Evolutionary conservation across 2,329 filamentous ascomycete species (phyloP), one percentile per base, ranked within the genome.

Genomic region (Erysiphe pisi): DNA sequence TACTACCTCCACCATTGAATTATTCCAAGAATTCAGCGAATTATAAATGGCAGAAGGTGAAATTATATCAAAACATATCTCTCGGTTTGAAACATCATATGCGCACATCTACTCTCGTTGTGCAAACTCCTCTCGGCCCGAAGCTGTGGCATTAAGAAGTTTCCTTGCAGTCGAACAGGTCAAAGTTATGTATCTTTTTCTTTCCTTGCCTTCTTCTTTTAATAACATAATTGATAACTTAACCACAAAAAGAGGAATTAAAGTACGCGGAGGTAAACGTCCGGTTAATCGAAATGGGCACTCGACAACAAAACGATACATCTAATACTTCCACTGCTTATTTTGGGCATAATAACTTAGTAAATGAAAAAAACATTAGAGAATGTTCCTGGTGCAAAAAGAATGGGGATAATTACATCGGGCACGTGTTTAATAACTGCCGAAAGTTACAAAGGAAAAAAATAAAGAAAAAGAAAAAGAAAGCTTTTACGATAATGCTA

Each of bases 141-240:
- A 73, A 20, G 68, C 40, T 14, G 47, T n/a, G 20, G 68, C 68
- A 6, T 43, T 47, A 43, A 16, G 20, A 9, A 43, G 18, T 31
- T 47, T 73, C 43, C 31, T 73, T 49, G 11, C 68, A 11, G 70
- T 45, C 8, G 28, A 70, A 43, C 36, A 73, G 47, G 68, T 73
- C 14, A 73, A 73, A 31, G 7, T 73, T 16, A 73, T 73, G 68
- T 45, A 31, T 47, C 68, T 73, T n/a, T 73, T 73, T n/a, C 68
- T 20, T 28, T 73, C 40, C 25, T 22, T 68, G 7, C 63, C 6
- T 9, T 28, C 63, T 11, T 68, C 63, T 31, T 68, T 31, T 11
- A 31, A 36, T n/a, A 73, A 73, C 40, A 73, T 73, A 47, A 28
- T 73, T 28, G 40, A 73, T 47, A 74, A 74, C n/a, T 49, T 74